These are phyloP conservation scores for Asparagopsis taxiformis DNA, from an alignment of 31 red algal species.

Conservation along the genomic window DNA sequence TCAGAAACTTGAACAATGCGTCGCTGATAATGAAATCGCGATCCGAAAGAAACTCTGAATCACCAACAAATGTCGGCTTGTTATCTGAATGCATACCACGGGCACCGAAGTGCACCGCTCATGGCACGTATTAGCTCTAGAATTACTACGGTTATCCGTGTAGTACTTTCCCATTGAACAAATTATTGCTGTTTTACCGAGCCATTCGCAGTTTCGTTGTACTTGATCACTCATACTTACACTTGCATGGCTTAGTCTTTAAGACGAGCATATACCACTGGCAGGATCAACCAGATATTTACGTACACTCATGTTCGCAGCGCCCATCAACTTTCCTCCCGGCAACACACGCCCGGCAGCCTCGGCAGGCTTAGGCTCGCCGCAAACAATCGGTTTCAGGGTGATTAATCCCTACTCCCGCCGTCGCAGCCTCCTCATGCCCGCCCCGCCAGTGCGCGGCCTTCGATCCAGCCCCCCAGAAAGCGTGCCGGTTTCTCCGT, in stretches of 20 bases:
- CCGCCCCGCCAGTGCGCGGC: too few relatives aligned
- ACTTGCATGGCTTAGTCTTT: conserved; percentile 68
- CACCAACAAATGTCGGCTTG: conserved; percentile 29
- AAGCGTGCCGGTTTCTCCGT: too few relatives aligned
- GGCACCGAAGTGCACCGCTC: not conserved
- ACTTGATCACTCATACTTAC: conserved; percentile 71
- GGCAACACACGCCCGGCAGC: too few relatives aligned
- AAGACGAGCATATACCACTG: conserved; percentile 54
- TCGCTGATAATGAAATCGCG: conserved; percentile 23
- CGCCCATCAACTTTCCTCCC: too few relatives aligned
- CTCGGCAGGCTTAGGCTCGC: too few relatives aligned
- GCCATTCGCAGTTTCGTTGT: conserved; percentile 87
- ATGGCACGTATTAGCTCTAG: conserved; percentile 82
- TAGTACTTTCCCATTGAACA: conserved; percentile 69
- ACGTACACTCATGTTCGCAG: too few relatives aligned
- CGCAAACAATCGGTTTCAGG: too few relatives aligned
- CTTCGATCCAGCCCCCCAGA: too few relatives aligned
- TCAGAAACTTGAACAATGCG: conserved; percentile 65
- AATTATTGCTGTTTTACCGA: conserved; percentile 96
- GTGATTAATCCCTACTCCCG: too few relatives aligned
- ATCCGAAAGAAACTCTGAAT: conserved; percentile 25
- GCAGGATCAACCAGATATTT: conserved; percentile 52
- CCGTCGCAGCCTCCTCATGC: too few relatives aligned
- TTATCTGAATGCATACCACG: conserved; percentile 17
- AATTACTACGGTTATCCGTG: conserved; percentile 66